Conservation (phyloP, 2,329 filamentous ascomycete species). For the Cordyceps cateniannulata region DNA sequence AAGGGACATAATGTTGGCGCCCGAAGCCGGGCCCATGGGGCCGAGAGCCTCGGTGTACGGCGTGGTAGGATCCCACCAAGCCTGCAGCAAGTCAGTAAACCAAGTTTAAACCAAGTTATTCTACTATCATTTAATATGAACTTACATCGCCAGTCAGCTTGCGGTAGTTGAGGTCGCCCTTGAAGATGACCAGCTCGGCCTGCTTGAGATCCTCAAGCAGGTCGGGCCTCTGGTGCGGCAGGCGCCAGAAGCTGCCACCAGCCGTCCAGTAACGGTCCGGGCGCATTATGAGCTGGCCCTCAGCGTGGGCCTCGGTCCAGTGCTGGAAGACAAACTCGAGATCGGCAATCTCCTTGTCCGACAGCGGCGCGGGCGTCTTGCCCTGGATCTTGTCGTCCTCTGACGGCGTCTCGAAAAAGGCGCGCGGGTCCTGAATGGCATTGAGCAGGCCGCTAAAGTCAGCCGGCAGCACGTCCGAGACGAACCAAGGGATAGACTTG, state of each 20-base stretch:
- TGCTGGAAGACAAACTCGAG: conserved; percentile 73
- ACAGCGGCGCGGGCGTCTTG: conserved; percentile 54
- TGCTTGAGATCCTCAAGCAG: conserved; percentile 72
- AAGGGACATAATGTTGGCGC: conserved; percentile 77
- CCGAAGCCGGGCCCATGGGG: conserved; percentile 73
- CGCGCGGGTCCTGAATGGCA: conserved; percentile 68
- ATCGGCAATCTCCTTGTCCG: conserved; percentile 59
- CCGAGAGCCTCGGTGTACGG: conserved; percentile 81
- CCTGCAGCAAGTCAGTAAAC: conserved; percentile 18
- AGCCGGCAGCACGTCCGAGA: conserved; percentile 82
- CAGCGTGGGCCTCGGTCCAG: conserved; percentile 72
- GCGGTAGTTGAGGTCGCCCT: conserved; percentile 94
- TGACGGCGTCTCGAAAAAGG: conserved; percentile 70
- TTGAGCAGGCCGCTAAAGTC: conserved; percentile 81
- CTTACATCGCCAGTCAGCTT: conserved; percentile 86
- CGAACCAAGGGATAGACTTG: conserved; percentile 96
- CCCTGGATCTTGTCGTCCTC: conserved; percentile 57
- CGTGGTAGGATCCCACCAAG: conserved; percentile 75
- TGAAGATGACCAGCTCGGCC: conserved; percentile 88
- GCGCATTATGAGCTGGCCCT: conserved; percentile 76
- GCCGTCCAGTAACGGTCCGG: conserved; percentile 91
- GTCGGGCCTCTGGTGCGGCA: conserved; percentile 61
- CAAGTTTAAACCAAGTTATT: too few relatives aligned
- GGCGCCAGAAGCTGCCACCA: conserved; percentile 78
- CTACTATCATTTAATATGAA: conserved; percentile 14